Base-by-base conservation (phyloP, 768 basidiomycete genomes). In the Lentinula boryana region DNA sequence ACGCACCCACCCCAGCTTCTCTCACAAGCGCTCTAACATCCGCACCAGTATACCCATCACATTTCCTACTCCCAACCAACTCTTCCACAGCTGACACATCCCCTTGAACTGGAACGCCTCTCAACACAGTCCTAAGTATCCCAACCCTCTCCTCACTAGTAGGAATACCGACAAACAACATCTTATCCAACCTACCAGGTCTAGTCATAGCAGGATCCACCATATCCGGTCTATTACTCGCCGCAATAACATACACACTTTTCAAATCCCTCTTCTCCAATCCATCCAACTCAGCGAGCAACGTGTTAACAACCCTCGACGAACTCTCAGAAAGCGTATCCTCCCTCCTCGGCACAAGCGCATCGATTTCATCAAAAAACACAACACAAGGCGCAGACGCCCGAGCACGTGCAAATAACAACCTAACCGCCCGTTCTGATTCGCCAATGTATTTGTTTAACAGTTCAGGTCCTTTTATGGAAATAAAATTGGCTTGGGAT, bases 391-490 rank as follows among this genome's bases (percentile, higher is more conserved):
- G 96, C 2, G 93, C 86, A 0, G 95, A 97, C 1, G 95, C 95
- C 3, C 94, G 82, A 2, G 96, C 96, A 15, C 96, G 83, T 0
- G 92, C 88, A 72, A 99, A 99, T 0, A 98, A 92, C 69, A 96
- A 94, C 49, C 96, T 77, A 0, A 99, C 93, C 0, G 96, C 96
- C 27, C 93, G 78, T 70, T 98, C 96, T 70, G 94, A 96, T 75
- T 99, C 96, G 13, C 96, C 95, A 0, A 98, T 95, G 66, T 98
- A 98, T 93, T 99, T 99, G 77, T 99, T 99, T 61, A 99, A 76
- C 57, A 98, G 69, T 68, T 99, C 97, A 0, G 97, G 97, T 0
- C 97, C 97, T 68, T 98, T 98, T 55, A 98, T 91, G 68, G 93
- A 95, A 68, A 99, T 98, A 68, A 99, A 98, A 73, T 95, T 98